Evolutionary conservation across 2,329 filamentous ascomycete genomes (phyloP), one percentile per base, ranked within the genome.

Genomic region (Fusarium sp.): DNA sequence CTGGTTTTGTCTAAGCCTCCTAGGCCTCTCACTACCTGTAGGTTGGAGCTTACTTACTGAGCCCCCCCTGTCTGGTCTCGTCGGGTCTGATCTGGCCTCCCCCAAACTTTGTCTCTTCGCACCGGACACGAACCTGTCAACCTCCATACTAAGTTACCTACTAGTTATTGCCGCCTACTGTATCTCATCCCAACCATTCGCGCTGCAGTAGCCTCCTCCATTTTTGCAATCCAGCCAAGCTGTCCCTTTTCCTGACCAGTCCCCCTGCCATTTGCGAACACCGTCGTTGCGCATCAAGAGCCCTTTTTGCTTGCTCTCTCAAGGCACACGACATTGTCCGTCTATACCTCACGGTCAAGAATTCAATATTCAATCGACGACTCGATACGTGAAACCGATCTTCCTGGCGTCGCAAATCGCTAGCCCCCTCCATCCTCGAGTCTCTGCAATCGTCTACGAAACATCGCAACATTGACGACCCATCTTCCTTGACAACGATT

Each of bases 161-260:
- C 20, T 22, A 30, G 27, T 30, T 30, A 43, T 43, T 43, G 35
- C 25, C 45, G 22, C 47, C 32, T 22, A 46, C 25, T 58, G 41
- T 33, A 62, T 55, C 41, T 63, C 64, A 56, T 59, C 56, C 64
- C 56, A 64, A 66, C 55, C 62, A 43, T 53, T 23, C 52, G 61
- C 57, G 56, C 60, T 65, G 56, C 59, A 59, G 56, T 58, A 56
- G 60, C 68, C 63, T 66, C 58, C 35, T 58, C 62, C 67, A 58
- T 68, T 54, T 64, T 66, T 60, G 48, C 67, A 71, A 69, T 61
- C 56, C 71, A 72, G 71, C 69, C 71, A 73, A 73, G 67, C 62
- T 73, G 71, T 73, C 71, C 71, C 71, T 70, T 73, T 65, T 53
- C 39, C 45, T 35, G 60, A 57, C 33, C 52, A 57, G 27, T 35